Base-by-base conservation (phyloP, 495 filamentous ascomycete species). In the Penicillium desertorum region DNA sequence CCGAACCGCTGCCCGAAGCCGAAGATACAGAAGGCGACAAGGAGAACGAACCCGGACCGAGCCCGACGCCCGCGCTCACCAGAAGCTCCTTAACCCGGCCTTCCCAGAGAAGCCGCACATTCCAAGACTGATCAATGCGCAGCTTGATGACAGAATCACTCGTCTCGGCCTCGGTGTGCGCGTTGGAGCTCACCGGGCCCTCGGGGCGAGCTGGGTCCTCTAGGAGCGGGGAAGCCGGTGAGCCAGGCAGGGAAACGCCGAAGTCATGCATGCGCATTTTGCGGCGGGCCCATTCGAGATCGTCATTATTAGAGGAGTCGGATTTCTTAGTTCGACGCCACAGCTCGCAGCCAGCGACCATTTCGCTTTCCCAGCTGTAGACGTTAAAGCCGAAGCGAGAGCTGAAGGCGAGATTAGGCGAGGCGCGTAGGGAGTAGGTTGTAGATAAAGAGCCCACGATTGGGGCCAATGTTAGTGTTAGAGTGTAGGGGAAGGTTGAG, bases 321-420 rank as follows among this genome's bases (percentile, higher is more conserved):
- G 56, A 43, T 70, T 75, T 60, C 70, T 70, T 82, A 70, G 71
- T 81, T 45, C 73, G 73, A 51, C 83, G 79, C 93, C 95, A 98
- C 29, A 97, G 75, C 71, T 98, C 95, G 69, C 86, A 88, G 12
- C 95, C 94, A 9, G 96, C 78, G 41, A 88, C 87, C 77, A 96
- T 82, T 37, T 95, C 92, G 67, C 90, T 96, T 75, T 98, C 94
- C 76, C 96, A 98, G 64, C 89, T 95, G 75, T 96, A 97, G 49
- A 96, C 91, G 67, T 98, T 98, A 70, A 98, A 98, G 60, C 94
- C 91, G 75, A 98, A 93, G 41, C 87, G 84, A 30, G 90, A 91
- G 56, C 91, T 93, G 45, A 98, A 83, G 1, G 91, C 86, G 50
- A 94, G 82, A 56, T 91, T 84, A 12, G 81, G 84, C 20, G 88